A percentile compares a stretch with the other conserved stretches of the same genome.
Conservation (phyloP, 2,329 filamentous ascomycete species). For the Cercospora sp. region DNA sequence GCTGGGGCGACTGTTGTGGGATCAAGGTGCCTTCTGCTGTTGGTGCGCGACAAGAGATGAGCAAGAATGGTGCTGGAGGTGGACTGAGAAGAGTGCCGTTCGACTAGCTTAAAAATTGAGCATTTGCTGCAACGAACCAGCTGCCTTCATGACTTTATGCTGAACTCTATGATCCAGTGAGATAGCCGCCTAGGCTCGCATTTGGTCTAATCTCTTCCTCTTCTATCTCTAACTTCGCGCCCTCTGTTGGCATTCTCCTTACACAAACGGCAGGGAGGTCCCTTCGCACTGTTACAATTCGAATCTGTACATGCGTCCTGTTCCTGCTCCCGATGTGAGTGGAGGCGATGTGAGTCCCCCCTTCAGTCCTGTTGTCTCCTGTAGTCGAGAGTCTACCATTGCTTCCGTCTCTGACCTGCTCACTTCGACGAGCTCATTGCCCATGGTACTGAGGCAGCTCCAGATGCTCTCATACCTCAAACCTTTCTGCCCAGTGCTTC, state of each 20-base stretch:
- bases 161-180: neutral
- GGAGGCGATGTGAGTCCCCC: neutral
- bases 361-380: neutral
- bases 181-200: neutral
- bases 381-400: neutral
- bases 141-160: neutral
- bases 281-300: neutral
- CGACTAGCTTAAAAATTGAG: conserved; percentile 56
- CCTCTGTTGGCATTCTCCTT: neutral
- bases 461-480: conserved; percentile 54
- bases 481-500: conserved; percentile 77
- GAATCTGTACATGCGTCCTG: neutral
- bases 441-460: neutral
- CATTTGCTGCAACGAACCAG: neutral
- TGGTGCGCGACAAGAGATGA: conserved; percentile 85
- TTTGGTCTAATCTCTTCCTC: neutral
- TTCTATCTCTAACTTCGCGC: neutral
- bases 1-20: conserved; percentile 95
- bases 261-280: neutral
- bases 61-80: conserved; percentile 67
- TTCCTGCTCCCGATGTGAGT: neutral
- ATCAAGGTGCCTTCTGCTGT: conserved; percentile 96
- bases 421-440: neutral
- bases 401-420: neutral
- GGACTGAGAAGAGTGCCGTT: conserved; percentile 75